Conservation (phyloP, 495 filamentous ascomycete species). For the Hypoxylon trugodes region DNA sequence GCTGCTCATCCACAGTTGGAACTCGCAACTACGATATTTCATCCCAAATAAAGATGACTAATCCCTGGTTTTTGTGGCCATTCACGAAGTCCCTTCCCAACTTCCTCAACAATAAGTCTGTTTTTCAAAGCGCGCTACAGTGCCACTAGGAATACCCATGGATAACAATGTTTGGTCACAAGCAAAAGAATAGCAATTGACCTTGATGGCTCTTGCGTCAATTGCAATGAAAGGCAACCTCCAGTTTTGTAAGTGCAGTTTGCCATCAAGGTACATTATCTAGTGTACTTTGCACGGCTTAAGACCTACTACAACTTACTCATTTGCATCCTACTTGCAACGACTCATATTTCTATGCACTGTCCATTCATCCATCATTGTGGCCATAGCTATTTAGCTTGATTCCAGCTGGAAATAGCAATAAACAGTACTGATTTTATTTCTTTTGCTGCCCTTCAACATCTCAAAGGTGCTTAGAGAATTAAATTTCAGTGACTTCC, state of each 20-base stretch:
- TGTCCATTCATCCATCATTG: background rate
- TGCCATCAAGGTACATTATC: constrained; percentile 35
- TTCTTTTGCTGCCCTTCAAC: no score
- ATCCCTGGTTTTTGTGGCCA: no score
- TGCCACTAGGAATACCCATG: background rate
- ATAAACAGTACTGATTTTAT: no score
- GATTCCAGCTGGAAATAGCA: no score
- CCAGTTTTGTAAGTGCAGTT: background rate
- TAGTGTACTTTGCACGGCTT: background rate
- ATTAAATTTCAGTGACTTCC: no score
- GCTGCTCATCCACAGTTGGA: no score
- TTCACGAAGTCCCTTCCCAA: background rate
- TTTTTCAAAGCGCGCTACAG: no score
- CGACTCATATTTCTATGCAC: background rate
- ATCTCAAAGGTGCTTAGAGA: no score
- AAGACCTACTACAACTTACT: background rate
- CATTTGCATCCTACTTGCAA: background rate
- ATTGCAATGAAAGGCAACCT: background rate
- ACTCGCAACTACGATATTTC: no score
- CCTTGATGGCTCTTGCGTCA: constrained; percentile 25
- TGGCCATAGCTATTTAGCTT: no score
- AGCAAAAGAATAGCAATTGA: background rate
- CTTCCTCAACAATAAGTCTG: no score
- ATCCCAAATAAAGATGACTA: no score
- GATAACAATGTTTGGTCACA: background rate